A percentile compares a stretch with the other conserved stretches of the same genome.
phyloP scores from a whole-genome alignment of 352 stramenopile genomes.

The Globisporangium camurandrum region DNA sequence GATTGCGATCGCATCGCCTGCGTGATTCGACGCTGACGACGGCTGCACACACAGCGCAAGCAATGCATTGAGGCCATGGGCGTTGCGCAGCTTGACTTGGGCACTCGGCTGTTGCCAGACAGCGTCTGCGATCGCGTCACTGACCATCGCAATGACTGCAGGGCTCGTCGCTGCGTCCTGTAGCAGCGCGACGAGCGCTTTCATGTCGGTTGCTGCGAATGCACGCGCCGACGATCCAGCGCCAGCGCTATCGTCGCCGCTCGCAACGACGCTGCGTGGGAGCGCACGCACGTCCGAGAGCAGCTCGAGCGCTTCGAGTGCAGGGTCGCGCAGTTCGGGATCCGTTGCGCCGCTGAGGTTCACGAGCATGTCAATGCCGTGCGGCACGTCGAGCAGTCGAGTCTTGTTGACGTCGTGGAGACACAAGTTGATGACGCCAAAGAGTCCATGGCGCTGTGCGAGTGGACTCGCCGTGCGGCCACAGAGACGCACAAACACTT shows the following conservation, averaged over 20 bases:
- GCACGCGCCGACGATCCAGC: conserved; percentile 15
- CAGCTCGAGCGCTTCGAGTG: conserved; percentile 64
- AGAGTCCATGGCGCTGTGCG: conserved; percentile 61
- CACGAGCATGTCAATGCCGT: conserved; percentile 73
- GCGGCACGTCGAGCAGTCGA: conserved; percentile 53
- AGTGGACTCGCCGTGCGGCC: conserved; percentile 13
- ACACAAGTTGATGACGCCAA: conserved; percentile 76
- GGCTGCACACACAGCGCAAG: conserved; percentile 35
- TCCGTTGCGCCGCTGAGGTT: conserved; percentile 59
- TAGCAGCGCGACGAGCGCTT: conserved; percentile 64
- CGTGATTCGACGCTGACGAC: conserved; percentile 6
- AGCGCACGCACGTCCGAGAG: conserved; percentile 59
- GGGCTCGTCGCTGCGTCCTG: conserved; percentile 37
- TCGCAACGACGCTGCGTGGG: conserved; percentile 30
- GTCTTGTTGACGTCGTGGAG: conserved; percentile 83
- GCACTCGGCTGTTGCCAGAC: conserved; percentile 56
- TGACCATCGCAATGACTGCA: conserved; percentile 54
- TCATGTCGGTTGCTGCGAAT: conserved; percentile 43
- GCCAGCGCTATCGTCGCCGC: no score
- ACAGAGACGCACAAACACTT: conserved; percentile 47
- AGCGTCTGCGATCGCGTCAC: conserved; percentile 73
- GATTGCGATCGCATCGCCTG: conserved; percentile 5
- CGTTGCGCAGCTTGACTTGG: conserved; percentile 54
- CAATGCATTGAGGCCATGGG: conserved; percentile 57
- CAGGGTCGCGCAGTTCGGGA: conserved; percentile 54